Percentiles rank a stretch among this genome's conserved stretches.
Conservation (phyloP, 2,329 filamentous ascomycete genomes). For the Colletotrichum theobromicola region DNA sequence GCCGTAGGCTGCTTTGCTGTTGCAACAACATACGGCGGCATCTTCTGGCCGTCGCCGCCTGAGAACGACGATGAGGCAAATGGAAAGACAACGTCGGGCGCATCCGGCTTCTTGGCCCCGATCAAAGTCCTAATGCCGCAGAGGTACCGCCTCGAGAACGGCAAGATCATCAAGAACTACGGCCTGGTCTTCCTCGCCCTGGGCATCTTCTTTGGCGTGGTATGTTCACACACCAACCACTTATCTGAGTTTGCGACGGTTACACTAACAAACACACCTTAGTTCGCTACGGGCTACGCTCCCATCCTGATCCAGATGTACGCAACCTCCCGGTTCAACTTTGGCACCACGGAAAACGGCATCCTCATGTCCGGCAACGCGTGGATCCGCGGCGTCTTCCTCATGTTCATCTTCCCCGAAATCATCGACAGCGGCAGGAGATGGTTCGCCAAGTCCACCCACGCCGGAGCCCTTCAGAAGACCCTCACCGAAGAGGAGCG, state of each 20-base stretch:
- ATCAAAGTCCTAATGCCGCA: constrained; percentile 66
- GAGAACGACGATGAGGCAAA: constrained; percentile 28
- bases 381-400: constrained; percentile 58
- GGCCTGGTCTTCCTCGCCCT: constrained; percentile 68
- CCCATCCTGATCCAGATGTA: constrained; percentile 66
- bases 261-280: background rate
- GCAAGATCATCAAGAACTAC: constrained; percentile 58
- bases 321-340: constrained; percentile 59
- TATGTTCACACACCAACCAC: constrained; percentile 29
- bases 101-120: constrained; percentile 64
- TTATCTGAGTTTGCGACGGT: background rate
- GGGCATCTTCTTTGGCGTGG: constrained; percentile 71
- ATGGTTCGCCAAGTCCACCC: constrained; percentile 31
- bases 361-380: constrained; percentile 62
- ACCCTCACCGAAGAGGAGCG: constrained; percentile 4
- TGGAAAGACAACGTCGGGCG: constrained; percentile 32
- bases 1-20: constrained; percentile 41
- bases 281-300: constrained; percentile 67
- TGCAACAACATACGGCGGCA: constrained; percentile 34
- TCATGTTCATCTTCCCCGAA: constrained; percentile 58
- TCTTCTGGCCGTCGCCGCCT: constrained; percentile 32
- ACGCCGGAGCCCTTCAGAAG: constrained; percentile 4
- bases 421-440: constrained; percentile 54
- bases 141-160: constrained; percentile 54
- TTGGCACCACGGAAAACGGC: constrained; percentile 60